Percentiles rank a stretch among this genome's conserved stretches.
Conservation (phyloP, 768 basidiomycete genomes). For the Trametes coccinea region DNA sequence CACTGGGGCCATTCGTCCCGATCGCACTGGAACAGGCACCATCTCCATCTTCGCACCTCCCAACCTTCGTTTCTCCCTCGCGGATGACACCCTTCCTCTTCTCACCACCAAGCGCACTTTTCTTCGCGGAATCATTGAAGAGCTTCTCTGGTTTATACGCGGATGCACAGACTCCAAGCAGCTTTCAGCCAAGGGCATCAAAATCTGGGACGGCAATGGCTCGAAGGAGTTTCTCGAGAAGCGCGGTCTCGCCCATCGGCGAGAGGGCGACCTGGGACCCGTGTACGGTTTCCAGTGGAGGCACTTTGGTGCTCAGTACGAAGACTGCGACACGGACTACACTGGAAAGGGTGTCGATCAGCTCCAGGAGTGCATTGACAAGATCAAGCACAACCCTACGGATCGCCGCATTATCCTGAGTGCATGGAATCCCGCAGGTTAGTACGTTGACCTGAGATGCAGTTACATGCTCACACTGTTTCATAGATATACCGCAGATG, state of each 20-base stretch:
- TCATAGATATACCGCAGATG: conserved; percentile 86
- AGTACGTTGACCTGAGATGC: conserved; percentile 23
- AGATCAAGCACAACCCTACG: conserved; percentile 91
- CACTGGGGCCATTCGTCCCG: conserved; percentile 75
- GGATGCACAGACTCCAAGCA: conserved; percentile 81
- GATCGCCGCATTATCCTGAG: conserved; percentile 92
- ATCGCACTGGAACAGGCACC: conserved; percentile 95
- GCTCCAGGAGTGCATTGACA: conserved; percentile 81
- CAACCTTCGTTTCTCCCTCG: conserved; percentile 85
- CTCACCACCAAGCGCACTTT: conserved; percentile 97
- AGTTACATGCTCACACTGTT: neutral
- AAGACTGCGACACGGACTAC: conserved; percentile 74
- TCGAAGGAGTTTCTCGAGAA: conserved; percentile 83
- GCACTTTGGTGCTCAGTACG: conserved; percentile 87
- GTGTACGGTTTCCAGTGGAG: conserved; percentile 99
- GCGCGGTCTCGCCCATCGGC: conserved; percentile 78
- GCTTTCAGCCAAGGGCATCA: conserved; percentile 79
- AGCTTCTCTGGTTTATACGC: conserved; percentile 91
- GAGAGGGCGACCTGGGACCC: conserved; percentile 92
- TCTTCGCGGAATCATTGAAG: conserved; percentile 86
- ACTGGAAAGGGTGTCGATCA: conserved; percentile 89
- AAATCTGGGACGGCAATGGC: conserved; percentile 99
- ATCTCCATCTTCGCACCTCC: conserved; percentile 91
- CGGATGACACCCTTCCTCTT: conserved; percentile 74
- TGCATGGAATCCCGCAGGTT: conserved; percentile 98